A percentile compares a stretch with the other conserved stretches of the same genome.
Conservation (phyloP, 495 filamentous ascomycete genomes). For the Neurospora sp. region DNA sequence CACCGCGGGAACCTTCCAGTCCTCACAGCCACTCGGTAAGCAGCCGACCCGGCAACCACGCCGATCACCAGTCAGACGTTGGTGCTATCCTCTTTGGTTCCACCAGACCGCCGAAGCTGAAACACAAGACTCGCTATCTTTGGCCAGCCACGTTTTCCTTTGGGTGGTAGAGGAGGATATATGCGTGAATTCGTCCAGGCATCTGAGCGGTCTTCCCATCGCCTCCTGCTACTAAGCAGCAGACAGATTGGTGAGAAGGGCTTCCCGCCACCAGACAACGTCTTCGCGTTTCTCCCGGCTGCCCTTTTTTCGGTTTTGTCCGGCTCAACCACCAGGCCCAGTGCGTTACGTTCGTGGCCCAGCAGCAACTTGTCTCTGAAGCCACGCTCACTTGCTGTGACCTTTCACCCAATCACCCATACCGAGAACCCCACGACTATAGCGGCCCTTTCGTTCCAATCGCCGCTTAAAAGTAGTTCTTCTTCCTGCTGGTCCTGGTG, state of each 20-base stretch:
- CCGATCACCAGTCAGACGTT: background rate
- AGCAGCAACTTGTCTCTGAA: constrained; percentile 78
- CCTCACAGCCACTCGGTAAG: background rate
- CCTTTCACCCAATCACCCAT: background rate
- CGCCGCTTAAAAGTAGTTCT: constrained; percentile 67
- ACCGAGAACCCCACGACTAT: background rate
- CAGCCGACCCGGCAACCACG: background rate
- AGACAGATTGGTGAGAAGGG: constrained; percentile 94
- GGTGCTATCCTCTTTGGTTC: background rate
- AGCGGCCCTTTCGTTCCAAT: background rate
- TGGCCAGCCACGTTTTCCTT: background rate
- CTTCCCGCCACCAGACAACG: constrained; percentile 89
- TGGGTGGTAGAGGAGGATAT: background rate
- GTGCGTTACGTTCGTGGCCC: constrained; percentile 58
- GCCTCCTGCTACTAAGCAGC: constrained; percentile 85
- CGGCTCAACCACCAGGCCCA: constrained; percentile 73
- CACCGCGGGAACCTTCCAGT: background rate
- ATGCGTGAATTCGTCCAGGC: constrained; percentile 73
- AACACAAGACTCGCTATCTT: background rate
- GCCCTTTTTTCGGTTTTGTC: constrained; percentile 59
- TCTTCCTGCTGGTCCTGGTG: constrained; percentile 83
- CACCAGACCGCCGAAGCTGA: background rate
- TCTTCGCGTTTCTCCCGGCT: constrained; percentile 71
- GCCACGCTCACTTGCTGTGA: constrained; percentile 35
- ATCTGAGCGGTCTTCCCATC: constrained; percentile 84